Percentiles rank a stretch among this genome's conserved stretches.
Conservation (phyloP, 2,329 filamentous ascomycete genomes). For the Chrysosporium keratinophilum region DNA sequence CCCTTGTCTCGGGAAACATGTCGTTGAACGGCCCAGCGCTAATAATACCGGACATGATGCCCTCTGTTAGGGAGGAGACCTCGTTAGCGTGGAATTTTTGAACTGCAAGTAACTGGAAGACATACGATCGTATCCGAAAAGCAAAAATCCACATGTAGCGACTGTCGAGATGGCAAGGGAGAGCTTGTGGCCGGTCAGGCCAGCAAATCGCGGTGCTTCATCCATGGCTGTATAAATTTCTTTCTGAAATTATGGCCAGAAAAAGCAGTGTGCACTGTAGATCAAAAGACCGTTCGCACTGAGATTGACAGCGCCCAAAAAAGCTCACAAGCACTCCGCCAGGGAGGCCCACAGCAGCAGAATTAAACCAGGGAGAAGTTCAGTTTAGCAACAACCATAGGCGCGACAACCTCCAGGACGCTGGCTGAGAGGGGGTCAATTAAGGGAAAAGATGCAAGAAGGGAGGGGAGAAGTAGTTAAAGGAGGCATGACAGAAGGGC, state of each 20-base stretch:
- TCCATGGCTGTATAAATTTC: constrained; percentile 3
- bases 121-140: constrained; percentile 45
- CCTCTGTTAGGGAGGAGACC: constrained; percentile 13
- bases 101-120: constrained; percentile 16
- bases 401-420: background rate
- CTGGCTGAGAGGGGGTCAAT: too few species aligned
- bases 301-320: background rate
- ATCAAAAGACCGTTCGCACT: background rate
- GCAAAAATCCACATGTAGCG: constrained; percentile 49
- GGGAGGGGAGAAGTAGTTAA: background rate
- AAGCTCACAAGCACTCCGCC: background rate
- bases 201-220: constrained; percentile 25
- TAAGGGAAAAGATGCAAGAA: background rate
- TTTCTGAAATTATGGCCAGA: background rate
- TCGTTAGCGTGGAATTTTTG: background rate
- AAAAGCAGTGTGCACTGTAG: background rate
- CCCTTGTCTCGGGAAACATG: constrained; percentile 13
- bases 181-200: constrained; percentile 49
- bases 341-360: background rate
- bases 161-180: constrained; percentile 51
- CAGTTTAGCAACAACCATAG: background rate
- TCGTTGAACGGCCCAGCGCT: constrained; percentile 18
- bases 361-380: background rate
- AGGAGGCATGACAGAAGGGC: background rate
- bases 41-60: constrained; percentile 22